A percentile compares a stretch with the other conserved stretches of the same genome.
Conservation (phyloP, 495 filamentous ascomycete species). For the Xylaria grammica region DNA sequence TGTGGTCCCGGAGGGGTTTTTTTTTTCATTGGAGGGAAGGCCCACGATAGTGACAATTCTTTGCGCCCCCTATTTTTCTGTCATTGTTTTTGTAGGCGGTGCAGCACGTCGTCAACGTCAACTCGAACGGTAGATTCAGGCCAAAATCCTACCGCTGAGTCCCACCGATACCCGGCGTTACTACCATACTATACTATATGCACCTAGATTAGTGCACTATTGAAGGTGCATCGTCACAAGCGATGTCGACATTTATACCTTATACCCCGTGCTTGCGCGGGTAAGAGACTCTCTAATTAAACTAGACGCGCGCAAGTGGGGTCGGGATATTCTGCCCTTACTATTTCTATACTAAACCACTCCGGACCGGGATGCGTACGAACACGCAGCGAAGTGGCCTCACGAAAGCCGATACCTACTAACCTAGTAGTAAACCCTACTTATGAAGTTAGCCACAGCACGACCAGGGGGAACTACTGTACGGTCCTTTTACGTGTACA, state of each 20-base stretch:
- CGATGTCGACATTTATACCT: not conserved
- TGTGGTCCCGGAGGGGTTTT: not conserved
- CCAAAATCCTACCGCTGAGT: not conserved
- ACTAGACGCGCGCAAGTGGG: constrained; percentile 6
- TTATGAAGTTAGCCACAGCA: not conserved
- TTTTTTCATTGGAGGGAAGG: too few species aligned
- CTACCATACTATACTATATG: too few species aligned
- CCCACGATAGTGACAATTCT: not conserved
- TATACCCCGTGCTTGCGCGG: not conserved
- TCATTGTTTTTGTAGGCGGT: not conserved
- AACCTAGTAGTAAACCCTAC: too few species aligned
- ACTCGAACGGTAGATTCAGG: not conserved
- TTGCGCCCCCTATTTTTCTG: not conserved
- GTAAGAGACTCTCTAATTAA: constrained; percentile 13
- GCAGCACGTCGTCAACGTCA: not conserved
- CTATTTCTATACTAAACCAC: not conserved
- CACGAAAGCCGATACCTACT: too few species aligned
- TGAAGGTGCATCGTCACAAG: not conserved
- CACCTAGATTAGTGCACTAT: constrained; percentile 1
- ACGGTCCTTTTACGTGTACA: constrained; percentile 6
- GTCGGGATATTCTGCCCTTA: not conserved
- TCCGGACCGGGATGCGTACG: not conserved
- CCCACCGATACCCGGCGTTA: too few species aligned
- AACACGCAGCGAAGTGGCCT: too few species aligned
- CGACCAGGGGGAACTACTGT: constrained; percentile 13